These are phyloP conservation scores for Theileria annulata DNA, from an alignment of 169 alveolate species.

Conservation along the genomic window DNA sequence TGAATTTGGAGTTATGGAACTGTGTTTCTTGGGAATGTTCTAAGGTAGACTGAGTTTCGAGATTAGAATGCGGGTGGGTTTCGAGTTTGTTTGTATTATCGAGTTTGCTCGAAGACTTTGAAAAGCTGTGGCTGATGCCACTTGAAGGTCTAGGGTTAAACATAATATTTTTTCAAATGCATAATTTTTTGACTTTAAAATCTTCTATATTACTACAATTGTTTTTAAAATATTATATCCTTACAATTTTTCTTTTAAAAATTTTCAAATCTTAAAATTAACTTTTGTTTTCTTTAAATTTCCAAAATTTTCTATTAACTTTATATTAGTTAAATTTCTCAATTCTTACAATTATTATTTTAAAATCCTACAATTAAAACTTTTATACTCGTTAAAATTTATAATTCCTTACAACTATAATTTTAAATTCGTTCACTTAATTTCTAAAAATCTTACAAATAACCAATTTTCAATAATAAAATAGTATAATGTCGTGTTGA, in stretches of 20 bases:
- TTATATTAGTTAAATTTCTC: neutral
- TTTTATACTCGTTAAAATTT: neutral
- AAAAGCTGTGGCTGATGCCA: conserved; percentile 56
- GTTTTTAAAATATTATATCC: neutral
- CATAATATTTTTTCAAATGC: conserved; percentile 15
- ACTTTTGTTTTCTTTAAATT: neutral
- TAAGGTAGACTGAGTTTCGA: neutral
- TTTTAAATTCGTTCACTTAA: too few relatives aligned
- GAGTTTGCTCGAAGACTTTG: conserved; percentile 44
- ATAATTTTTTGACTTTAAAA: neutral
- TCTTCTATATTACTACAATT: neutral
- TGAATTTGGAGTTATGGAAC: neutral
- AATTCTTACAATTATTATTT: neutral
- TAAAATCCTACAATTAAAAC: neutral
- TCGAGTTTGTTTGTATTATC: conserved; percentile 1
- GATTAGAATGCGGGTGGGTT: neutral
- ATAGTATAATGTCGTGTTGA: too few relatives aligned
- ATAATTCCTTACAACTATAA: neutral
- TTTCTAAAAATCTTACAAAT: neutral
- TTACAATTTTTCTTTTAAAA: too few relatives aligned
- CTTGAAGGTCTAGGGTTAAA: conserved; percentile 68
- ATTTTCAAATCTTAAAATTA: too few relatives aligned
- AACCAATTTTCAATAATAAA: neutral
- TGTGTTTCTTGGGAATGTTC: neutral
- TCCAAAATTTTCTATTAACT: neutral